Base-by-base conservation (phyloP, 345 rosid species). In the Gossypium herbaceum region DNA sequence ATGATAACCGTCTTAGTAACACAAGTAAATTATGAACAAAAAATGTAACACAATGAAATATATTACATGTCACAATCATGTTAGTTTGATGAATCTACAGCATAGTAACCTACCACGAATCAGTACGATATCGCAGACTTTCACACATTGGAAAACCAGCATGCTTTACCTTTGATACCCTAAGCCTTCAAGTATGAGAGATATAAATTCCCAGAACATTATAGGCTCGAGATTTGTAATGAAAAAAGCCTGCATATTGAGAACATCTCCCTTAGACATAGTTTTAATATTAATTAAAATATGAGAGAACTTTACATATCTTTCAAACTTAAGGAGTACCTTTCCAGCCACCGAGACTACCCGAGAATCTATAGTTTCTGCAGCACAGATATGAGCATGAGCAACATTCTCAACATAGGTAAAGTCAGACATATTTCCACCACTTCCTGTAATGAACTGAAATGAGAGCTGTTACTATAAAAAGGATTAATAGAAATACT, bases 391-490 rank as follows among this genome's bases (percentile, higher is more conserved):
- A 81, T 90, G 90, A 60, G 98, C 97, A 87, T 89, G 97, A 73
- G 84, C 82, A 76, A 88, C 96, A 81, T 94, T 94, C 86, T 94
- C 98, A 67, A 73, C 84, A 85, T 86, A 94, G 73, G 92, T 94
- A 77, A 94, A 94, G 84, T 94, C 98, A 1, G 92, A 88, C 90
- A 86, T 75, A 82, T 91, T 94, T 82, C 86, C 95, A 84, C 94
- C 95, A 61, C 77, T 87, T 79, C 97, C 97, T 76, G 88, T 55
- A 81, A 87, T 90, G 82, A 91, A 88, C 98, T 94, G 98, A 83
- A 85, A 88, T 78, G 84, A 82, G 79, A 82, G 79, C 41, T 17
- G 82, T 88, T 79, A 86, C 82, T 79, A 29, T 70, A 29, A n/a
- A 68, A 52, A 15, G 8, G 20, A 68, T 48, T 48, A 48, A 48